Evolutionary conservation across 1,139 yeast species (phyloP).

Genomic region (Scheffersomyces titani): DNA sequence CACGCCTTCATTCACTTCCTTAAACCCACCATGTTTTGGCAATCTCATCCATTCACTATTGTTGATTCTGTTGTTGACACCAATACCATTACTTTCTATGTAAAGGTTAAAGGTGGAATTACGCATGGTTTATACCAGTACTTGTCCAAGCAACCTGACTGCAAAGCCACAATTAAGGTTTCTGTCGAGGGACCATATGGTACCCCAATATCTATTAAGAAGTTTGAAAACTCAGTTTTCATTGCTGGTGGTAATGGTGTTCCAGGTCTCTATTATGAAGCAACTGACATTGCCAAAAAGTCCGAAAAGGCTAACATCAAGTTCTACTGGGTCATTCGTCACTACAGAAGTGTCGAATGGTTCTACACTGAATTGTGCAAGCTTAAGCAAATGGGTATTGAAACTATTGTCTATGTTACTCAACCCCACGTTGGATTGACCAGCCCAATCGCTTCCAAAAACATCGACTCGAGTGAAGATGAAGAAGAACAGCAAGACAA

Average conservation of each 20-base stretch:
- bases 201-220: constrained; percentile 31
- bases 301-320: constrained; percentile 22
- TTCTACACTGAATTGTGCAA: constrained; percentile 25
- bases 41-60: constrained; percentile 59
- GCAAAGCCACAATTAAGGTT: constrained; percentile 33
- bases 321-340: constrained; percentile 52
- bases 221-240: constrained; percentile 55
- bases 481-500: constrained; percentile 14
- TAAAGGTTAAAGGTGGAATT: constrained; percentile 44
- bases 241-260: constrained; percentile 77
- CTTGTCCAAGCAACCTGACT: constrained; percentile 50
- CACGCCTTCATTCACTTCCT: constrained; percentile 43
- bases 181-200: constrained; percentile 49
- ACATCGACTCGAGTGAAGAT: constrained; percentile 3
- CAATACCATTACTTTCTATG: constrained; percentile 31
- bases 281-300: constrained; percentile 22
- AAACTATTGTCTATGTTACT: constrained; percentile 38
- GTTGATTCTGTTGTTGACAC: constrained; percentile 34
- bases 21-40: constrained; percentile 50
- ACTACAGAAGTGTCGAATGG: constrained; percentile 36
- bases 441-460: constrained; percentile 12
- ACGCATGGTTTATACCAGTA: constrained; percentile 33
- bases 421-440: constrained; percentile 21
- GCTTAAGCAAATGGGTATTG: constrained; percentile 31
- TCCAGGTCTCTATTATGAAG: constrained; percentile 49